These are phyloP conservation scores for Mortierella claussenii DNA, from an alignment of 192 early-diverging fungal species.

Conservation along the genomic window DNA sequence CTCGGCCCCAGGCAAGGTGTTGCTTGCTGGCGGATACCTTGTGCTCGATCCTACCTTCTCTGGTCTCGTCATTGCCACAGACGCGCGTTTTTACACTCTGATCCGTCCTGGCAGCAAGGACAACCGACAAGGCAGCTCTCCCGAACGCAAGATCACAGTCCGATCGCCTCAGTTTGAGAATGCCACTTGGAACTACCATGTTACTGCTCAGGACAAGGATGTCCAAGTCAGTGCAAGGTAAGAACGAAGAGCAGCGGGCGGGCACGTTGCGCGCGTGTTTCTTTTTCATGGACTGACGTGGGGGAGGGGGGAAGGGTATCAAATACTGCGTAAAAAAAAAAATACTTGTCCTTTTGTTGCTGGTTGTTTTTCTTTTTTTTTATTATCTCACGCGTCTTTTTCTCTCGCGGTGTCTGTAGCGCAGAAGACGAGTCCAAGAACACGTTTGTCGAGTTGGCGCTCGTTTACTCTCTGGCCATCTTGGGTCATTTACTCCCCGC, in stretches of 20 bases:
- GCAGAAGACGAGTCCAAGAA: slow-evolving; percentile 57
- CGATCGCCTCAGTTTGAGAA: slow-evolving; percentile 89
- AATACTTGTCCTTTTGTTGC: neutral
- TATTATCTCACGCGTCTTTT: neutral
- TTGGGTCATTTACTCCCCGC: slow-evolving; percentile 41
- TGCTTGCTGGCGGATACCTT: slow-evolving; percentile 93
- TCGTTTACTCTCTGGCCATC: slow-evolving; percentile 59
- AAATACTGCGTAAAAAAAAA: neutral
- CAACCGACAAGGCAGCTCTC: neutral
- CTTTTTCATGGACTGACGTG: too few species aligned
- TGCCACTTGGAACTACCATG: slow-evolving; percentile 80
- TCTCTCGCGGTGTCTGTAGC: neutral
- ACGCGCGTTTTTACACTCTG: slow-evolving; percentile 85
- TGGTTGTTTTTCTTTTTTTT: neutral
- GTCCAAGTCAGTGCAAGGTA: slow-evolving; percentile 54
- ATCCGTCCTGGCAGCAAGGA: slow-evolving; percentile 46
- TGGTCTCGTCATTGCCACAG: slow-evolving; percentile 88
- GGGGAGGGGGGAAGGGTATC: too few species aligned
- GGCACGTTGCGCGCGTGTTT: too few species aligned
- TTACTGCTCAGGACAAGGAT: slow-evolving; percentile 34
- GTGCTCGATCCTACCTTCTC: slow-evolving; percentile 84
- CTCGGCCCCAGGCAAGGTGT: slow-evolving; percentile 96
- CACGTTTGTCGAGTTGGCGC: slow-evolving; percentile 72
- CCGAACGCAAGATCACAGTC: slow-evolving; percentile 62
- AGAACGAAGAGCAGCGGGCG: too few species aligned